These are phyloP conservation scores for Aspergillus ostianus DNA, from an alignment of 495 filamentous ascomycete genomes.

Conservation along the genomic window DNA sequence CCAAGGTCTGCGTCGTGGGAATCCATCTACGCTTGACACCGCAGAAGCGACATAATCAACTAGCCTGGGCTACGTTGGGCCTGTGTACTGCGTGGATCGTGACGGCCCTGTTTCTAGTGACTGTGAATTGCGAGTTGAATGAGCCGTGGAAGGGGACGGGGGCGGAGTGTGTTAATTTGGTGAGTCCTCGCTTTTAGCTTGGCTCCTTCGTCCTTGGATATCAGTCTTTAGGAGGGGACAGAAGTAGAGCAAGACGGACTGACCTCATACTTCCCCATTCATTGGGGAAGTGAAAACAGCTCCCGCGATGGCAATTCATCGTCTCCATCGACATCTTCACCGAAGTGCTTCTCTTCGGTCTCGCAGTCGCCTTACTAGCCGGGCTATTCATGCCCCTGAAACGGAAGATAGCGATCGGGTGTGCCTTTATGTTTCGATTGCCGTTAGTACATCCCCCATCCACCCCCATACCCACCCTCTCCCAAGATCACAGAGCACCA, in stretches of 20 bases:
- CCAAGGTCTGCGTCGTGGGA: constrained; percentile 46
- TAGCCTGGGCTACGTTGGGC: constrained; percentile 33
- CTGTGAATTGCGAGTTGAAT: constrained; percentile 40
- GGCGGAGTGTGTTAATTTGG: constrained; percentile 37
- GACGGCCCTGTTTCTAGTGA: constrained; percentile 33
- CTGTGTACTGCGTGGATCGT: constrained; percentile 38
- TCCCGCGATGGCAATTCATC: constrained; percentile 44
- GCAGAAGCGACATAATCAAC: constrained; percentile 39
- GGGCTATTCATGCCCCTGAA: constrained; percentile 39
- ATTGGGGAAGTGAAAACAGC: constrained; percentile 15
- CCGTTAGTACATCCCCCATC: constrained; percentile 34
- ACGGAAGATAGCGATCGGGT: constrained; percentile 42
- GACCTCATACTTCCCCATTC: no score
- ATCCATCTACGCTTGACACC: constrained; percentile 50
- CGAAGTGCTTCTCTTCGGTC: constrained; percentile 39
- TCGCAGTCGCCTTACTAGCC: constrained; percentile 39
- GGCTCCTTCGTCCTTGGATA: no score
- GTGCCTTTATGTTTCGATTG: constrained; percentile 47
- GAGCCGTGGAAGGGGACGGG: constrained; percentile 37
- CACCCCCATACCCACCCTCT: not conserved
- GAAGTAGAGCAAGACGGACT: no score
- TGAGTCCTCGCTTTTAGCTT: constrained; percentile 15
- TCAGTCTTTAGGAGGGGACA: no score
- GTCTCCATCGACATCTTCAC: constrained; percentile 41
- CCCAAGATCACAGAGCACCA: not conserved